Evolutionary conservation across 176 grass and related monocot species (phyloP).

Genomic region (Aegilops longissima): DNA sequence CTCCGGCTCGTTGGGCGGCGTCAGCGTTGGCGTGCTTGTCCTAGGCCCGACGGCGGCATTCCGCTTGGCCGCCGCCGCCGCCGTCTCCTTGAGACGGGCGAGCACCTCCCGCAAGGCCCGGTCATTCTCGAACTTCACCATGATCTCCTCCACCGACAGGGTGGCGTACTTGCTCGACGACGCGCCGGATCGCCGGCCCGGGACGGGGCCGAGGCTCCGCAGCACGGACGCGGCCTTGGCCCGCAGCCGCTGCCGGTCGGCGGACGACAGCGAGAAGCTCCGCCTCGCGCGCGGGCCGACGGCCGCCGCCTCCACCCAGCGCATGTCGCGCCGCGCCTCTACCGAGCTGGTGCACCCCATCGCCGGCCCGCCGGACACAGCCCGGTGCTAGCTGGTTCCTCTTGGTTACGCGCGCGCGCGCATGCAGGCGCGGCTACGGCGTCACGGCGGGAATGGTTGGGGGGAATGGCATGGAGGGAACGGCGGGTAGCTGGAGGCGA

Average conservation of each 20-base stretch:
- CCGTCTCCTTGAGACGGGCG: not conserved
- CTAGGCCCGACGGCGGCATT: not conserved
- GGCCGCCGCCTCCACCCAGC: not conserved
- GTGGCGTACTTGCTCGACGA: not conserved
- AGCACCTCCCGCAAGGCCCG: not conserved
- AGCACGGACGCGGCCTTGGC: constrained; percentile 35
- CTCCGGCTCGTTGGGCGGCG: constrained; percentile 64
- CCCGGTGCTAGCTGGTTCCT: not conserved
- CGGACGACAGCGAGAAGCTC: constrained; percentile 48
- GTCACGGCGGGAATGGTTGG: not conserved
- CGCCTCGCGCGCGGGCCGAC: not conserved
- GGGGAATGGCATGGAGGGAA: not conserved
- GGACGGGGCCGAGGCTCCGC: constrained; percentile 33
- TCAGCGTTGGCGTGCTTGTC: constrained; percentile 40
- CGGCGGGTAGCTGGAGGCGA: not conserved
- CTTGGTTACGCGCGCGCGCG: not conserved
- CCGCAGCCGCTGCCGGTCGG: constrained; percentile 36
- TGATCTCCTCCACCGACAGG: constrained; percentile 38
- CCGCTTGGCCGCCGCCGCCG: constrained; percentile 13
- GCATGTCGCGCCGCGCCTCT: constrained; percentile 41
- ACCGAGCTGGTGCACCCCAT: constrained; percentile 60
- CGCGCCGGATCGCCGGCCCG: not conserved
- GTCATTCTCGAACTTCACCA: constrained; percentile 31
- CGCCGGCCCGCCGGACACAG: not conserved
- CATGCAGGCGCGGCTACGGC: not conserved